phyloP scores from a whole-genome alignment of 345 rosid genomes.

The Nasturtium officinale region DNA sequence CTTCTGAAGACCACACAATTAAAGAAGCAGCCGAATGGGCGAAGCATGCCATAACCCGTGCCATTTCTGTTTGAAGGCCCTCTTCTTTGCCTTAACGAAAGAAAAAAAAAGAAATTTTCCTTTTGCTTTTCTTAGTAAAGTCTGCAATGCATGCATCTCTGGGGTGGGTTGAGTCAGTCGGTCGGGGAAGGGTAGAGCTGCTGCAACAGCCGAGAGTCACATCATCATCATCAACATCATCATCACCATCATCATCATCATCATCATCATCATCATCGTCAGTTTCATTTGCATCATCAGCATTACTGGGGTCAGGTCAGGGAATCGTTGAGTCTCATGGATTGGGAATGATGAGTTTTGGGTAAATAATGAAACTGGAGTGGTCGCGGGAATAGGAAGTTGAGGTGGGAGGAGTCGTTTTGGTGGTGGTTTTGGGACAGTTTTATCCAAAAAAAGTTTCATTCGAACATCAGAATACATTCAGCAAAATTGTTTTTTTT shows the following conservation, averaged over 20 bases:
- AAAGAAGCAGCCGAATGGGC: conserved; percentile 65
- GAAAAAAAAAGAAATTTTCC: conserved; percentile 26
- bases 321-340: conserved; percentile 29
- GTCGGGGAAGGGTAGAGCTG: conserved; percentile 41
- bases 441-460: conserved; percentile 30
- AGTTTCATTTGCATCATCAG: conserved; percentile 53
- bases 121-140: conserved; percentile 42
- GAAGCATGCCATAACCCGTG: conserved; percentile 71
- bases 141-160: conserved; percentile 49
- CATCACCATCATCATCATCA: conserved; percentile 47
- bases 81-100: conserved; percentile 28
- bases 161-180: conserved; percentile 40
- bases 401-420: conserved; percentile 15
- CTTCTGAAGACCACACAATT: conserved; percentile 66
- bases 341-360: conserved; percentile 39
- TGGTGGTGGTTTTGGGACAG: conserved; percentile 35
- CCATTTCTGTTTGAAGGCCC: conserved; percentile 65
- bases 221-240: conserved; percentile 45
- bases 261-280: conserved; percentile 48
- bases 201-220: conserved; percentile 45
- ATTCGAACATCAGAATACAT: conserved; percentile 37
- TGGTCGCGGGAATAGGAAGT: conserved; percentile 21
- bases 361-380: conserved; percentile 45
- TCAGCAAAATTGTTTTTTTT: conserved; percentile 37
- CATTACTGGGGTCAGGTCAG: conserved; percentile 52